Percentiles rank a stretch among this genome's conserved stretches.
Evolutionary conservation across 768 basidiomycete species (phyloP).

Genomic region (Neoboletus subvelutipes): DNA sequence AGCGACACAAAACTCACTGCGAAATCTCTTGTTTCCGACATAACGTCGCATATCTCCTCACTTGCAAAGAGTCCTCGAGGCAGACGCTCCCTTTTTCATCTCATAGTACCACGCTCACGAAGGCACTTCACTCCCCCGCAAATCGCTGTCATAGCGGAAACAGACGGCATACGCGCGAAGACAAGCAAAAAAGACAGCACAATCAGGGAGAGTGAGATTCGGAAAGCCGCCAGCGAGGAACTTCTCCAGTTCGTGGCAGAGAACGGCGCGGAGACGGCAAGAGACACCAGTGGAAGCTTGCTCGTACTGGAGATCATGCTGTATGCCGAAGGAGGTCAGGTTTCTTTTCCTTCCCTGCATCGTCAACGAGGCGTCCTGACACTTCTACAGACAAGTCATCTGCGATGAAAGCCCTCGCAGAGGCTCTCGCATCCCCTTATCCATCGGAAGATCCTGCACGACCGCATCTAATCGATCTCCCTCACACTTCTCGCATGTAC

Average conservation of each 20-base stretch:
- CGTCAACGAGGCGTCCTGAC: neutral
- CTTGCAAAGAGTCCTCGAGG: constrained; percentile 69
- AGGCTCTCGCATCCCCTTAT: constrained; percentile 54
- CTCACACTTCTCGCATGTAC: constrained; percentile 81
- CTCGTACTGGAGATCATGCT: constrained; percentile 83
- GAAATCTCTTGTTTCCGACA: constrained; percentile 75
- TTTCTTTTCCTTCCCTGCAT: constrained; percentile 7
- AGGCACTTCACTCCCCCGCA: constrained; percentile 87
- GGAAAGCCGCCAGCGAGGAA: constrained; percentile 68
- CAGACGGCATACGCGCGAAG: constrained; percentile 59
- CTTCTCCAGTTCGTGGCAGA: constrained; percentile 70
- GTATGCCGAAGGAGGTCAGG: constrained; percentile 78
- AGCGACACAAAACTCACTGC: constrained; percentile 90
- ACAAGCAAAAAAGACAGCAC: constrained; percentile 83
- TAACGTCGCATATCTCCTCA: constrained; percentile 55
- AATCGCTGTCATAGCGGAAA: constrained; percentile 68
- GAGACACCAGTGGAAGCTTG: constrained; percentile 79
- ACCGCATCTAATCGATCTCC: constrained; percentile 75
- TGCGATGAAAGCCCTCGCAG: constrained; percentile 60
- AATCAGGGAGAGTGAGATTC: constrained; percentile 66
- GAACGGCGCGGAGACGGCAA: constrained; percentile 57
- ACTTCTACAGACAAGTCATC: constrained; percentile 62
- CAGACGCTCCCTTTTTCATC: constrained; percentile 78
- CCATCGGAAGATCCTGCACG: constrained; percentile 48
- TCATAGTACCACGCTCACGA: constrained; percentile 77